Base-by-base conservation (phyloP, 352 stramenopile genomes). In the Pythium plurisporium region DNA sequence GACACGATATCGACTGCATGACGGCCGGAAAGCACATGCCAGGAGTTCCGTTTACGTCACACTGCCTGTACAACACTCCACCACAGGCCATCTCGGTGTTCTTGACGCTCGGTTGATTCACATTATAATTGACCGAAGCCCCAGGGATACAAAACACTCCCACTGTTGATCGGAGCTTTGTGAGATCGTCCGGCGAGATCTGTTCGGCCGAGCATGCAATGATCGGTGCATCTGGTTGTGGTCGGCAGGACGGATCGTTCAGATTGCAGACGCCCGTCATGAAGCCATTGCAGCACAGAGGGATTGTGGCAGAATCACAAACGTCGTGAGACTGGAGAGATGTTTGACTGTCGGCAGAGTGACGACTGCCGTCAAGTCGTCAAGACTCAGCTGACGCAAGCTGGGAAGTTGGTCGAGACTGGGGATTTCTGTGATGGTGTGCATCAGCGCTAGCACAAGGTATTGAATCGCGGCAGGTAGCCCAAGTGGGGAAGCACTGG, bases 241-340 rank as follows among this genome's bases (percentile, higher is more conserved):
- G n/a, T 27, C 22, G 19, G 19, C 60, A 67, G 6, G 43, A 26
- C 33, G 46, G 63, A 11, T 41, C 31, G 23, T 26, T 40, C 3
- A 69, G 38, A 26, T 69, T 55, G 34, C 62, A 69, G 17, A 10
- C 27, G 31, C 49, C 62, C 4, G 31, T 54, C 41, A 69, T 23
- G 25, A 60, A 69, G 26, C 62, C 62, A 23, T 70, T 70, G 56
- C 62, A 70, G 46, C 62, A 70, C 38, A 65, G 25, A 14, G 62
- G 25, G 54, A 59, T 5, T 50, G 43, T 4, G 19, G 25, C 14
- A 40, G 34, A 19, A 65, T 25, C 25, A 51, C 37, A 19, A 70
- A 59, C 3, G 3, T 45, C 2, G 42, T 37, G 20, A 70, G 56
- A 3, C 26, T 17, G 4, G 23, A 27, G 15, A 70, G 55, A 2